These are phyloP conservation scores for Cyclotella atomus DNA, from an alignment of 108 stramenopile species.

Conservation along the genomic window DNA sequence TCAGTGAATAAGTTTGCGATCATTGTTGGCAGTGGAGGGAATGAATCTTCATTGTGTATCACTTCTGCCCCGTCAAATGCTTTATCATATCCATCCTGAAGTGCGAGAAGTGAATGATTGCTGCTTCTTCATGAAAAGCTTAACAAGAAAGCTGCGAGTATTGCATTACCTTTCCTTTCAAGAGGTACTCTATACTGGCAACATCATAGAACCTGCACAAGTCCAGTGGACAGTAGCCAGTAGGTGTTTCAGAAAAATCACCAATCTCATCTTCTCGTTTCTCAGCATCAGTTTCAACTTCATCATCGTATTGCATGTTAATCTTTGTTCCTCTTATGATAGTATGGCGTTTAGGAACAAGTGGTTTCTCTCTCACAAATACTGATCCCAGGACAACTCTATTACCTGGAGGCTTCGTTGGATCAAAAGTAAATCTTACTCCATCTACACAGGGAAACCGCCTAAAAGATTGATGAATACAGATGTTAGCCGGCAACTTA, in stretches of 20 bases:
- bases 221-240: conserved; percentile 30
- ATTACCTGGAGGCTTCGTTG: conserved; percentile 18
- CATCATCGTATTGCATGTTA: background rate
- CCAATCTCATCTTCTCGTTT: background rate
- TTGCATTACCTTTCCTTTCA: conserved; percentile 53
- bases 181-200: conserved; percentile 43
- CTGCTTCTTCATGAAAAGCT: too few relatives aligned
- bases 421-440: conserved; percentile 53
- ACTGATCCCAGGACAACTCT: conserved; percentile 36
- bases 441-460: conserved; percentile 36
- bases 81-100: conserved; percentile 49
- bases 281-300: background rate
- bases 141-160: too few relatives aligned
- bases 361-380: conserved; percentile 17
- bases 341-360: background rate
- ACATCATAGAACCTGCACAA: conserved; percentile 32
- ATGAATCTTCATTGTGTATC: conserved; percentile 51
- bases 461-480: too few relatives aligned
- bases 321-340: background rate
- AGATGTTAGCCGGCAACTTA: background rate
- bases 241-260: background rate
- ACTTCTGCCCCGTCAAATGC: conserved; percentile 38
- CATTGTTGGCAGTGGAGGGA: conserved; percentile 50
- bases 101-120: background rate
- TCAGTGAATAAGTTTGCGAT: conserved; percentile 53